Evolutionary conservation across 164 flowering plant genomes (phyloP), one percentile per base, ranked within the genome.

Genomic region (Tetracentron sinense): DNA sequence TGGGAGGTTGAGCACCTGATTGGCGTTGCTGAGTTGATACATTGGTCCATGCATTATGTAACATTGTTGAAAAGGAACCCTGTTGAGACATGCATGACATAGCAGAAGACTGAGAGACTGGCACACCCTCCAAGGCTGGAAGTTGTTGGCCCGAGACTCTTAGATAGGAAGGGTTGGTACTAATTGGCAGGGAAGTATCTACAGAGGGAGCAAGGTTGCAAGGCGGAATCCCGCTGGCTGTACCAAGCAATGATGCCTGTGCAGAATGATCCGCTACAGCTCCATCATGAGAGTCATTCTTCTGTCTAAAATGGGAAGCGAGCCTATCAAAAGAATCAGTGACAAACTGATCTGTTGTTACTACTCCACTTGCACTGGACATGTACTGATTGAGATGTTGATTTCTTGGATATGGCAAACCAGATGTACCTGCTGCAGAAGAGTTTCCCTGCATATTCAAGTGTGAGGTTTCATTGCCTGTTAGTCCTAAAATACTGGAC

Each of bases 351-450:
- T 68, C 65, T 17, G 57, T 28, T 28, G 64, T 54, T 35, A 17
- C 52, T 58, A 61, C 65, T 62, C 64, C 66, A 69, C 70, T 59
- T 56, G 51, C 47, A 61, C 35, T 62, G 71, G 62, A 10, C 31
- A 65, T 50, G 1, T 60, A 74, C 67, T 77, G 79, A 54, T 56
- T 64, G 20, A 75, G 77, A 62, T 57, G 60, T 30, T 57, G 75
- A 54, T 65, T 74, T 71, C 74, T 71, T 14, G 65, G 25, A 73
- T 63, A 44, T 23, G 74, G 65, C 64, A 63, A 65, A 44, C 67
- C 74, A 60, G 88, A 60, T 29, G 65, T 16, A 38, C 65, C 61
- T 52, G 74, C 35, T 19, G 78, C 48, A 54, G 77, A 55, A 31
- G 61, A 61, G n/a, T 74, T 75, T 50, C 68, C 79, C 50, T 56